Conservation (phyloP, 805 yeast species). For the Starmerella khaoyaiensis region DNA sequence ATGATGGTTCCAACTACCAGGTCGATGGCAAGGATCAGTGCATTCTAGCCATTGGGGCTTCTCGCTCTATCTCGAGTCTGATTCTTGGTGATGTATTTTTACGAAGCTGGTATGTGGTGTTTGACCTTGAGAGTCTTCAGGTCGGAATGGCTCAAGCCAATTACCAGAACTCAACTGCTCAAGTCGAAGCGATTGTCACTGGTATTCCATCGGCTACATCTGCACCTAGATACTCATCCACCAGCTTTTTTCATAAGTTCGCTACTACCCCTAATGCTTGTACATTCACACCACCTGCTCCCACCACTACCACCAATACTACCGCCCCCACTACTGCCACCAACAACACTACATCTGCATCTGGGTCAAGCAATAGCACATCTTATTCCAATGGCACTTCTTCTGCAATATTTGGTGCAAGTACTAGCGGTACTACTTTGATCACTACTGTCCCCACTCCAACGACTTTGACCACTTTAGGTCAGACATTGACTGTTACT, state of each 20-base stretch:
- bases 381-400: neutral
- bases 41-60: constrained; percentile 20
- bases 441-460: constrained; percentile 1
- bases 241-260: neutral
- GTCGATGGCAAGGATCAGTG: constrained; percentile 15
- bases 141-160: constrained; percentile 45
- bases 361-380: no score
- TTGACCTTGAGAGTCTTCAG: constrained; percentile 45
- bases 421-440: neutral
- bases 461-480: constrained; percentile 3
- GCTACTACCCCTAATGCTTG: neutral
- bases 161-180: constrained; percentile 19
- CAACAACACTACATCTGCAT: no score
- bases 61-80: constrained; percentile 22
- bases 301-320: neutral
- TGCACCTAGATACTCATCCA: constrained; percentile 13
- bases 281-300: neutral
- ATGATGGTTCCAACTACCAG: constrained; percentile 7
- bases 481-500: constrained; percentile 5
- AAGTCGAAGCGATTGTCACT: constrained; percentile 17
- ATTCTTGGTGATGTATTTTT: constrained; percentile 57
- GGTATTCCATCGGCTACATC: constrained; percentile 12
- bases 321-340: neutral
- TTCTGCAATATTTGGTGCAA: no score
- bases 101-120: constrained; percentile 52